Evolutionary conservation across 129 eudicot species (phyloP), one percentile per base, ranked within the genome.

Genomic region (Flaveria robusta): DNA sequence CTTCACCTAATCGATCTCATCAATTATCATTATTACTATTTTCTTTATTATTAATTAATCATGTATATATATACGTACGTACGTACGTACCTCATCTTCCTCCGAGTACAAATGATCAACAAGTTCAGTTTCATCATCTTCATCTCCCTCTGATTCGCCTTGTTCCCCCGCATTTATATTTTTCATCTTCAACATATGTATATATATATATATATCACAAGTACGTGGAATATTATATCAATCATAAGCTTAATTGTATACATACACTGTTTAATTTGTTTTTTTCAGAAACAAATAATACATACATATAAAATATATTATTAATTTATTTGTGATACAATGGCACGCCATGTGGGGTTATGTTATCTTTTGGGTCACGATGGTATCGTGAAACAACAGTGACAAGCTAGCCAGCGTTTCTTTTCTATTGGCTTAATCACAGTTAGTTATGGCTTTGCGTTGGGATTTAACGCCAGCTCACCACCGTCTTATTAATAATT

Each of bases 71-170:
- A n/a, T n/a, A n/a, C n/a, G n/a, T n/a, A n/a, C n/a, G n/a, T n/a
- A n/a, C n/a, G n/a, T n/a, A 65, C 9, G 22, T 86, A 92, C 98
- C 98, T 93, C 97, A 13, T 90, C 96, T 75, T 93, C 97, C 72
- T 87, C 91, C 0, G 96, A 90, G 77, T 87, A 88, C 34, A 90
- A 80, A 47, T 90, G 96, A 72, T 55, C 75, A 80, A 64, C 86
- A 43, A 90, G 96, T 72, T 93, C 98, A 22, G 87, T 88, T 78
- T 86, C 89, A 34, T 93, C 84, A 49, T 82, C 82, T 23, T 77
- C 74, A 0, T 63, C 82, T 66, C 67, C 79, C 23, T 18, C 64
- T n/a, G 65, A 73, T 23, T 79, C 84, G 3, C 52, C 83, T 14
- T 41, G 19, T 62, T 68, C 80, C 51, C 65, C 83, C 19, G 74